phyloP scores from a whole-genome alignment of 2,329 filamentous ascomycete genomes.

The Pseudomassariella vexata region DNA sequence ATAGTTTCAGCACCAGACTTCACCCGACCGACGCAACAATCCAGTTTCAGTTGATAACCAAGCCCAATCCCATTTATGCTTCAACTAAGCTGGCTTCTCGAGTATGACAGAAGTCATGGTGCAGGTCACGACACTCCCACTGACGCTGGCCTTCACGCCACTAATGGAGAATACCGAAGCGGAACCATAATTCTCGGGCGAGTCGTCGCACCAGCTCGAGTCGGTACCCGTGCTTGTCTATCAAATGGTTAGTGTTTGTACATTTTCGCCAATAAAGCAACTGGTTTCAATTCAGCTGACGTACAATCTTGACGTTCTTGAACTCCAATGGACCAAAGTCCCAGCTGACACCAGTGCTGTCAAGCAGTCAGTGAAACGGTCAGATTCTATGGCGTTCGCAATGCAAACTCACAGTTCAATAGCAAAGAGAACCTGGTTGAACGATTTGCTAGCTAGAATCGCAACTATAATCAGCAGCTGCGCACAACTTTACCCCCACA shows the following conservation, averaged over 20 bases:
- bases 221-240: slow-evolving; percentile 21
- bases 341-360: slow-evolving; percentile 29
- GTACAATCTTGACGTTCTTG: slow-evolving; percentile 42
- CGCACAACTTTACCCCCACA: no score
- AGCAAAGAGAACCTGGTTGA: slow-evolving; percentile 34
- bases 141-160: slow-evolving; percentile 25
- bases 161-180: slow-evolving; percentile 28
- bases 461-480: neutral
- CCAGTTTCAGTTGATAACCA: no score
- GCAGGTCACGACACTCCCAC: slow-evolving; percentile 35
- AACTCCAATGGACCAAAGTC: slow-evolving; percentile 32
- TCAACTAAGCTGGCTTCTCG: slow-evolving; percentile 21
- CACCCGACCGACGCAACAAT: no score
- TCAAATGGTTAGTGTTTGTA: slow-evolving; percentile 5
- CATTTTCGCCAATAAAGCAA: neutral
- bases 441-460: slow-evolving; percentile 25
- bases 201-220: slow-evolving; percentile 26
- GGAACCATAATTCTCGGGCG: slow-evolving; percentile 30
- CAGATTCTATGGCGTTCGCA: neutral
- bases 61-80: no score
- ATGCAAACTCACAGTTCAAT: slow-evolving; percentile 29
- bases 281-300: no score
- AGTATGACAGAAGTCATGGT: slow-evolving; percentile 38
- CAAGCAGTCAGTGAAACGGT: no score
- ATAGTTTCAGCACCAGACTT: no score